Evolutionary conservation across 805 yeast genomes (phyloP).

Genomic region (Candida pseudoglaebosa): DNA sequence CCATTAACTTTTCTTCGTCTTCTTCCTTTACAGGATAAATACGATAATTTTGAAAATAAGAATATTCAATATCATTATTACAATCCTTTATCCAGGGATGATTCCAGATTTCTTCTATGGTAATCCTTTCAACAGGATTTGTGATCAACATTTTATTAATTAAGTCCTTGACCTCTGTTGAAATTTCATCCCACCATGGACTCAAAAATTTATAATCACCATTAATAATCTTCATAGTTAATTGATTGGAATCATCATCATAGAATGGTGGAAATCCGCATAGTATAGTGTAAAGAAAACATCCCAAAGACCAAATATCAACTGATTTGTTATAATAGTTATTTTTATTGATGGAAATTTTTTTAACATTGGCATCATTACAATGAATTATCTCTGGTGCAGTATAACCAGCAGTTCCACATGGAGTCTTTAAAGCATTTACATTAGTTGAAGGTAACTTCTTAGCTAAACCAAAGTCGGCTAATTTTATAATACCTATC

Average conservation of each 20-base stretch:
- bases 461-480: conserved; percentile 70
- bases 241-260: conserved; percentile 60
- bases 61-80: conserved; percentile 1
- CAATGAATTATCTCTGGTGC: conserved; percentile 66
- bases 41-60: conserved; percentile 7
- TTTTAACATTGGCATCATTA: conserved; percentile 14
- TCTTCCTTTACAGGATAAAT: conserved; percentile 6
- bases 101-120: conserved; percentile 59
- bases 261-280: conserved; percentile 77
- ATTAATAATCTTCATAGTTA: conserved; percentile 63
- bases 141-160: conserved; percentile 64
- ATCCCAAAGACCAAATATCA: conserved; percentile 72
- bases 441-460: conserved; percentile 29
- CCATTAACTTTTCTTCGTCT: conserved; percentile 8
- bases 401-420: conserved; percentile 74
- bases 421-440: conserved; percentile 56
- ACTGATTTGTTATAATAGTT: conserved; percentile 62
- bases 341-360: conserved; percentile 23
- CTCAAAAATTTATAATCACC: conserved; percentile 71
- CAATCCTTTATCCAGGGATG: conserved; percentile 63
- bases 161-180: conserved; percentile 64
- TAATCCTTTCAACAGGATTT: conserved; percentile 64
- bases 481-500: conserved; percentile 60
- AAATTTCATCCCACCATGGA: conserved; percentile 90
- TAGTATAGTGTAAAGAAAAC: conserved; percentile 62